Percentiles rank a stretch among this genome's conserved stretches.
Evolutionary conservation across 495 filamentous ascomycete genomes (phyloP).

Genomic region (Copromyces sp.): DNA sequence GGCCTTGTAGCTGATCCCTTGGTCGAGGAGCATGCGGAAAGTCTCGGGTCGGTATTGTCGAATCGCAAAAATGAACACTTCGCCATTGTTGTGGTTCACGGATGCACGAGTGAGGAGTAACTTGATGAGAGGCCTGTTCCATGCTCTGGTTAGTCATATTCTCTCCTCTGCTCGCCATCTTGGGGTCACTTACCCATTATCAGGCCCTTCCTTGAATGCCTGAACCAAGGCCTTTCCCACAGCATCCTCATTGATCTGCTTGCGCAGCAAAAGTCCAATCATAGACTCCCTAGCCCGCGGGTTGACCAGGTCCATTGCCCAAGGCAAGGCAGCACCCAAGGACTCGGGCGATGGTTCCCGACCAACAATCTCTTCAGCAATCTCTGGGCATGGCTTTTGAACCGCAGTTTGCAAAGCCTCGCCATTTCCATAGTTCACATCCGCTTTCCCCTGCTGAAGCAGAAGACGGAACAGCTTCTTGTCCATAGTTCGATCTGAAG

Average conservation of each 20-base stretch:
- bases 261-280: slow-evolving; percentile 9
- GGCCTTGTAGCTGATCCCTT: slow-evolving; percentile 16
- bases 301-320: slow-evolving; percentile 19
- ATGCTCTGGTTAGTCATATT: neutral
- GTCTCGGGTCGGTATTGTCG: slow-evolving; percentile 13
- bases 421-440: slow-evolving; percentile 27
- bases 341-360: slow-evolving; percentile 21
- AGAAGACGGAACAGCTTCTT: slow-evolving; percentile 23
- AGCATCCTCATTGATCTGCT: slow-evolving; percentile 19
- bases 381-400: slow-evolving; percentile 14
- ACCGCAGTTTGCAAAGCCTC: slow-evolving; percentile 29
- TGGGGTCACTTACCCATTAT: slow-evolving; percentile 9
- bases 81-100: slow-evolving; percentile 24
- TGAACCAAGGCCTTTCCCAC: slow-evolving; percentile 26
- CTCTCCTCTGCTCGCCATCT: neutral
- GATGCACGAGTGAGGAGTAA: slow-evolving; percentile 15
- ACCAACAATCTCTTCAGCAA: slow-evolving; percentile 24
- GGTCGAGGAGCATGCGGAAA: slow-evolving; percentile 19
- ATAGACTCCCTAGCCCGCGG: neutral
- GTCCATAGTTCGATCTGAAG: slow-evolving; percentile 11
- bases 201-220: slow-evolving; percentile 19
- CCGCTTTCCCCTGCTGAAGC: slow-evolving; percentile 31
- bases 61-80: slow-evolving; percentile 21
- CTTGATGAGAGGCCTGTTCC: slow-evolving; percentile 8
- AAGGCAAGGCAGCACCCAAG: slow-evolving; percentile 15